Evolutionary conservation across 768 basidiomycete species (phyloP), one percentile per base, ranked within the genome.

Genomic region (Dendrothele bispora): DNA sequence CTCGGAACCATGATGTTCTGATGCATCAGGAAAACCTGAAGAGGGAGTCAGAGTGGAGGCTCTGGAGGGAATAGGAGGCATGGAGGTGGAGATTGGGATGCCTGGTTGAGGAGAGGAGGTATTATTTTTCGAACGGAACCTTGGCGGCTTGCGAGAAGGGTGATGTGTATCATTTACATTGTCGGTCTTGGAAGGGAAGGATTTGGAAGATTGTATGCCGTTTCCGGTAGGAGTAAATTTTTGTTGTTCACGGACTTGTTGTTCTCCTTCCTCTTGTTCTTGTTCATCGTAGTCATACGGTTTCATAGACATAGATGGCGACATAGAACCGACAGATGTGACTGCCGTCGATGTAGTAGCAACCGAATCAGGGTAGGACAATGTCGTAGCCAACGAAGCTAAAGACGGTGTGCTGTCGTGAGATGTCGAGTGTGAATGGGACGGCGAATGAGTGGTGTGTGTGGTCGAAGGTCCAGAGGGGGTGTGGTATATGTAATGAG

Each of bases 341-440:
- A 30, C 46, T 25, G 38, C 38, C 5, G 46, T 47, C 38, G 30
- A 32, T 10, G 30, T 10, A 10, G 30, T 10, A n/a, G 10, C 30
- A 32, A 24, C 21, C 3, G 24, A 26, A 22, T 17, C 38, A 2
- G 25, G 18, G 24, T 30, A 18, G 20, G 46, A 47, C n/a, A 47
- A 47, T 28, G 34, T 22, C 3, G 43, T 34, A 1, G 36, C n/a
- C n/a, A n/a, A n/a, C n/a, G n/a, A n/a, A 12, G 45, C 46, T 5
- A 39, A 25, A 27, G 46, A 47, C 2, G 46, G 38, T 22, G 46
- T 47, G 17, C 46, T 47, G 27, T 24, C 46, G 39, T 47, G 37
- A 15, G 46, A 47, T 11, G 38, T 39, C 17, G 46, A 27, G 17
- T 36, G 46, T 7, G 46, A 47, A 30, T 47, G 46, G 26, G 46